Evolutionary conservation across 108 stramenopile species (phyloP).

Genomic region (Fistulifera solaris): DNA sequence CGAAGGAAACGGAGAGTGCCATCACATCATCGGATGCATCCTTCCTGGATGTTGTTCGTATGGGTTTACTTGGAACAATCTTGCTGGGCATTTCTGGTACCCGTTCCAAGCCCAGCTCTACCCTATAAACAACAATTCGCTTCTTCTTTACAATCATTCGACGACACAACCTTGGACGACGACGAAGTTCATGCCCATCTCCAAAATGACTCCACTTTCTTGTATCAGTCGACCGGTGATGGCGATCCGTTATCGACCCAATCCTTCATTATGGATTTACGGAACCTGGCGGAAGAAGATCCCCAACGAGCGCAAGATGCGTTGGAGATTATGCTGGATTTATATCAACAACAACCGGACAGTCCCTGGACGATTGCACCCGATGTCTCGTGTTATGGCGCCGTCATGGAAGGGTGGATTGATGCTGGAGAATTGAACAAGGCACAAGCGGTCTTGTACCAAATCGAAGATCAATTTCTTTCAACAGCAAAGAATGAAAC

Average conservation of each 20-base stretch:
- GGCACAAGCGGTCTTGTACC: constrained; percentile 23
- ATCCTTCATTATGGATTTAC: constrained; percentile 37
- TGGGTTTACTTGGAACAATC: no score
- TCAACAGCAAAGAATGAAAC: background rate
- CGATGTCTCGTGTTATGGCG: constrained; percentile 27
- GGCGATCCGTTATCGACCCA: background rate
- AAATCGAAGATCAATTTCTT: constrained; percentile 15
- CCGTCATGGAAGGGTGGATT: constrained; percentile 33
- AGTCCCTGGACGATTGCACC: constrained; percentile 16
- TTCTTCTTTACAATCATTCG: no score
- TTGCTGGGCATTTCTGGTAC: no score
- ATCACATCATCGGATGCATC: no score
- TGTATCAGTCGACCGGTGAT: no score
- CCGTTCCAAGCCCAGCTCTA: no score
- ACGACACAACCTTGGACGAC: no score
- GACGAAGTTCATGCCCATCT: background rate
- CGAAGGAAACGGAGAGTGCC: no score
- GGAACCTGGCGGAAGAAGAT: constrained; percentile 19
- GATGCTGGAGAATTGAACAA: constrained; percentile 11
- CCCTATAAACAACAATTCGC: no score
- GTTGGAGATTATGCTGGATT: constrained; percentile 31
- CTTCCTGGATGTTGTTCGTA: no score
- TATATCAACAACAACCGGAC: constrained; percentile 9
- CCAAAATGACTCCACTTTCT: background rate
- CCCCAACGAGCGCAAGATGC: constrained; percentile 25